These are phyloP conservation scores for Abrus precatorius DNA, from an alignment of 306 rosid genomes.

Conservation along the genomic window DNA sequence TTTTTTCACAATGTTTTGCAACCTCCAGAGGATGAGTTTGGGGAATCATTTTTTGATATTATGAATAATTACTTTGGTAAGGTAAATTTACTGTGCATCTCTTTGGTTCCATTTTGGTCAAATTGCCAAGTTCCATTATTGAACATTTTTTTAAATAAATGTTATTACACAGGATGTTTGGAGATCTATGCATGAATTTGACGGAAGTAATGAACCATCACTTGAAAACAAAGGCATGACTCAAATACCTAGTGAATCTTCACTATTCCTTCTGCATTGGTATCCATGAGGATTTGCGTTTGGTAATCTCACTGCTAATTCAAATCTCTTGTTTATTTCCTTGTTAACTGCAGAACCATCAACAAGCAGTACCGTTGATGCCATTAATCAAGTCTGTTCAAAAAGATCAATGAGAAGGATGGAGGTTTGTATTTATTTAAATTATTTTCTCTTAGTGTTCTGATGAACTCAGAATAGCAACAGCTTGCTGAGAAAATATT, in stretches of 20 bases:
- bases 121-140: conserved; percentile 41
- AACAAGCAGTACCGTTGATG: conserved; percentile 70
- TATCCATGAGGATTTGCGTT: conserved; percentile 40
- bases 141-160: conserved; percentile 32
- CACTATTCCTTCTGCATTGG: conserved; percentile 27
- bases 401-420: conserved; percentile 85
- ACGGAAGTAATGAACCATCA: conserved; percentile 54
- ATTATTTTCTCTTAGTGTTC: conserved; percentile 7
- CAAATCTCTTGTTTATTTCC: conserved; percentile 44
- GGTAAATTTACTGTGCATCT: conserved; percentile 67
- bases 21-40: conserved; percentile 93
- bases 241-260: conserved; percentile 46
- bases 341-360: conserved; percentile 66
- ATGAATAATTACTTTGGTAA: conserved; percentile 73
- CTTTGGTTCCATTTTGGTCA: conserved; percentile 42
- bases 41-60: conserved; percentile 72
- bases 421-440: conserved; percentile 67
- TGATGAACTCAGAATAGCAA: conserved; percentile 8
- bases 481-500: neutral
- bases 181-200: conserved; percentile 68
- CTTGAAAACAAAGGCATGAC: conserved; percentile 72
- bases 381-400: conserved; percentile 64
- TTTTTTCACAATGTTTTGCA: conserved; percentile 92
- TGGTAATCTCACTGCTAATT: conserved; percentile 9
- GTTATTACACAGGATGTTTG: conserved; percentile 67